Percentiles rank a stretch among this genome's conserved stretches.
Evolutionary conservation across 2,329 filamentous ascomycete genomes (phyloP).

Genomic region (Cytospora piceae): DNA sequence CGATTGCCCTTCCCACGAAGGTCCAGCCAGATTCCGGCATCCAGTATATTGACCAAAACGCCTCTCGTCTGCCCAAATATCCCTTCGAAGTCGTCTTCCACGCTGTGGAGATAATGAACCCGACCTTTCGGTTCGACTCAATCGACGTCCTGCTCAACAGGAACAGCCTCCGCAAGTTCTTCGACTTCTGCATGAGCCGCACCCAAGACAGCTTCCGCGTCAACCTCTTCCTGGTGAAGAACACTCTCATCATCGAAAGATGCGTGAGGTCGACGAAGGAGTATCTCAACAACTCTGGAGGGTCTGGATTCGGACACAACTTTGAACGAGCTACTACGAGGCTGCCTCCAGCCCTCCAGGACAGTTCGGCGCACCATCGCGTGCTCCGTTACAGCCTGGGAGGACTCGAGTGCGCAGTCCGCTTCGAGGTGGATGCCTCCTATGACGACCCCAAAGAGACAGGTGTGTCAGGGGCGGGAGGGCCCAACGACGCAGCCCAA

Average conservation of each 20-base stretch:
- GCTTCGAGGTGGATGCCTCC: conserved; percentile 16
- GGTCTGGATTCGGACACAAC: conserved; percentile 9
- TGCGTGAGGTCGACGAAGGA: not conserved
- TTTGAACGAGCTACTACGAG: conserved; percentile 9
- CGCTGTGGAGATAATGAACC: conserved; percentile 34
- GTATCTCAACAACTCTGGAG: not conserved
- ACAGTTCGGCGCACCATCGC: conserved; percentile 16
- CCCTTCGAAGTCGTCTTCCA: conserved; percentile 38
- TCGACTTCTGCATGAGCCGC: conserved; percentile 33
- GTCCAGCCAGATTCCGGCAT: conserved; percentile 4
- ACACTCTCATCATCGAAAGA: conserved; percentile 21
- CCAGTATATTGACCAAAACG: conserved; percentile 5
- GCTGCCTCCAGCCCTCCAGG: not conserved
- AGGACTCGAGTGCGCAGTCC: conserved; percentile 16
- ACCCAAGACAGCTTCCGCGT: conserved; percentile 14
- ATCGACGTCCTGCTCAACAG: conserved; percentile 39
- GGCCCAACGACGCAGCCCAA: not conserved
- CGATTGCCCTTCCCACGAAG: not conserved
- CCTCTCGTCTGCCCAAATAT: conserved; percentile 20
- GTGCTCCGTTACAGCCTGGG: conserved; percentile 17
- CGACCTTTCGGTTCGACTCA: conserved; percentile 33
- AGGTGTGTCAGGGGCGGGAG: not conserved
- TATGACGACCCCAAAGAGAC: not conserved
- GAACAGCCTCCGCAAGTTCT: conserved; percentile 34
- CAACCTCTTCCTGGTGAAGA: conserved; percentile 5